phyloP scores from a whole-genome alignment of 2,329 filamentous ascomycete genomes.

The Ophiostoma pallidulum region DNA sequence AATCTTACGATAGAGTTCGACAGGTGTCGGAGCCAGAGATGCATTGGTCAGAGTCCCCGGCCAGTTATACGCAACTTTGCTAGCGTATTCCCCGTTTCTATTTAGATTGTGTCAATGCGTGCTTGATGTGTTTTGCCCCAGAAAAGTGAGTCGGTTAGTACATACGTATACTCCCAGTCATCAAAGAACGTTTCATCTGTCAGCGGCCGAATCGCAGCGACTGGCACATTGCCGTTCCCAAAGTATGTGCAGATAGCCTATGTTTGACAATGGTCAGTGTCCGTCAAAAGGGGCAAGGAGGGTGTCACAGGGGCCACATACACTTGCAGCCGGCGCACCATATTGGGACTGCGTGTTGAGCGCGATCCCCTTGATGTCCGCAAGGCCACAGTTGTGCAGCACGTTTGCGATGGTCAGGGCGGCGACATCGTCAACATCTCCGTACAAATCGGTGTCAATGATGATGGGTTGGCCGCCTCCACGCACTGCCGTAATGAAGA shows the following conservation, averaged over 20 bases:
- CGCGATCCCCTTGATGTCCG: conserved; percentile 32
- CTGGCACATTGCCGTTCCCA: conserved; percentile 26
- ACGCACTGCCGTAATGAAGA: background rate
- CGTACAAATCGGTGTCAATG: conserved; percentile 38
- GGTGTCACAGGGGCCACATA: conserved; percentile 15
- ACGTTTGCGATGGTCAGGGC: conserved; percentile 6
- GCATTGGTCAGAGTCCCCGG: conserved; percentile 27
- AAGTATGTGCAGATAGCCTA: conserved; percentile 30
- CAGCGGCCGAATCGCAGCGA: conserved; percentile 32
- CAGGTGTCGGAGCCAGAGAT: conserved; percentile 32
- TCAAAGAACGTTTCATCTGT: conserved; percentile 37
- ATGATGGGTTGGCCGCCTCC: conserved; percentile 27
- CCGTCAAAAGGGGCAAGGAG: background rate
- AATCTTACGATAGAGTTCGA: conserved; percentile 35
- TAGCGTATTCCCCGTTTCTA: conserved; percentile 31
- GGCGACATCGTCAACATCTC: conserved; percentile 34
- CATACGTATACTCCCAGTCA: conserved; percentile 15
- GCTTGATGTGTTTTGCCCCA: background rate
- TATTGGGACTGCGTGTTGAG: conserved; percentile 33
- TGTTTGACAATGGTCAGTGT: background rate
- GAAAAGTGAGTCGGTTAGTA: background rate
- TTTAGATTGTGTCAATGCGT: conserved; percentile 11
- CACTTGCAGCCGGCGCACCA: conserved; percentile 31
- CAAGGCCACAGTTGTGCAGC: conserved; percentile 6
- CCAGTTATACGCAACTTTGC: conserved; percentile 36